These are phyloP conservation scores for Endocarpon pusillum DNA, from an alignment of 495 filamentous ascomycete species.

Conservation along the genomic window DNA sequence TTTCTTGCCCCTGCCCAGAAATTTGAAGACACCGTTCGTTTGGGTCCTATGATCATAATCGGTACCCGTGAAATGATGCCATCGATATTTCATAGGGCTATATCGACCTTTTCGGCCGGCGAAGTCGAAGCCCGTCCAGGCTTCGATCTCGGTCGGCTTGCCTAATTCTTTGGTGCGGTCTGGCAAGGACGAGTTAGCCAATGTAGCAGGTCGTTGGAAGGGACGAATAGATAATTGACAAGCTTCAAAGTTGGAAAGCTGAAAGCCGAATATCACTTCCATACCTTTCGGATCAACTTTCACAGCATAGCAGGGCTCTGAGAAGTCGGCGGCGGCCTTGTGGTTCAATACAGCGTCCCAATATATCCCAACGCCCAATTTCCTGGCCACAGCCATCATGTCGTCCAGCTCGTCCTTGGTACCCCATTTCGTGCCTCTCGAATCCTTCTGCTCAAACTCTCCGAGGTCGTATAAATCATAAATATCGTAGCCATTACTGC, in stretches of 20 bases:
- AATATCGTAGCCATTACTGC: conserved; percentile 60
- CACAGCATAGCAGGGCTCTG: conserved; percentile 39
- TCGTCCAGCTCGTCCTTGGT: conserved; percentile 41
- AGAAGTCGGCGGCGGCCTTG: conserved; percentile 51
- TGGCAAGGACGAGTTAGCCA: conserved; percentile 5
- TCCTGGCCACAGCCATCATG: conserved; percentile 30
- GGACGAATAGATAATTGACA: neutral
- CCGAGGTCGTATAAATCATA: conserved; percentile 64
- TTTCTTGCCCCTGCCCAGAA: conserved; percentile 39
- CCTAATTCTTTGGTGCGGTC: conserved; percentile 40
- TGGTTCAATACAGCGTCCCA: conserved; percentile 69
- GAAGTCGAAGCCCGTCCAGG: conserved; percentile 54
- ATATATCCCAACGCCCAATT: conserved; percentile 40
- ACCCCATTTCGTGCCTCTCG: conserved; percentile 55
- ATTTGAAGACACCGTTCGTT: conserved; percentile 49
- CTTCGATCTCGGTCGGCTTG: conserved; percentile 44
- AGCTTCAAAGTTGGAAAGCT: neutral
- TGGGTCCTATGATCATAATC: conserved; percentile 45
- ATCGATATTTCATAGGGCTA: conserved; percentile 45
- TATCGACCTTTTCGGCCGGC: conserved; percentile 39
- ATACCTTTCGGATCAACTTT: conserved; percentile 40
- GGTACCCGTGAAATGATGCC: conserved; percentile 53
- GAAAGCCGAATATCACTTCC: conserved; percentile 1
- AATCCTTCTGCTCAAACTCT: conserved; percentile 59
- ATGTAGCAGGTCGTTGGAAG: no score